A percentile compares a stretch with the other conserved stretches of the same genome.
These are phyloP conservation scores for Pythium pyrilobum DNA, from an alignment of 352 stramenopile genomes.

Conservation along the genomic window DNA sequence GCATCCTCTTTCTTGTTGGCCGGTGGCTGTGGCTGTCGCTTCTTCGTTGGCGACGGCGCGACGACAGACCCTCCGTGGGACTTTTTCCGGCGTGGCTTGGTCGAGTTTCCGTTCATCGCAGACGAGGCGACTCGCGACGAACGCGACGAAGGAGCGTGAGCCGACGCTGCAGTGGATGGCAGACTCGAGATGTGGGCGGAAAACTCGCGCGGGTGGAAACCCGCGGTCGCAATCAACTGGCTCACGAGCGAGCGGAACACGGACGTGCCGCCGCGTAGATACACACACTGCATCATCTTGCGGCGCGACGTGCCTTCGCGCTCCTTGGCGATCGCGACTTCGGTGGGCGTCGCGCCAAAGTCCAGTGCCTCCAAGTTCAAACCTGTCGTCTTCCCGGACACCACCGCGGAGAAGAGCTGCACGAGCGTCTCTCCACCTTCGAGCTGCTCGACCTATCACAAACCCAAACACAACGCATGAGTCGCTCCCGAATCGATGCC, in stretches of 20 bases:
- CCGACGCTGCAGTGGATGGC: no score
- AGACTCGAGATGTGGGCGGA: no score
- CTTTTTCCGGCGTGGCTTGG: neutral
- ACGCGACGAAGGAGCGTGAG: neutral
- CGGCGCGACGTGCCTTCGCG: conserved; percentile 28
- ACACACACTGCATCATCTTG: conserved; percentile 53
- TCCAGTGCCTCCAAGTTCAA: conserved; percentile 48
- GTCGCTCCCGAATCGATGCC: neutral
- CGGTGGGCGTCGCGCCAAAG: conserved; percentile 27
- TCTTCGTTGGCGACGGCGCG: conserved; percentile 4
- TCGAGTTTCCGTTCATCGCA: neutral
- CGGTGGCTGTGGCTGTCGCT: conserved; percentile 11
- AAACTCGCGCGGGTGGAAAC: conserved; percentile 32
- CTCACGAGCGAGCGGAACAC: conserved; percentile 42
- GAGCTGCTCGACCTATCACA: conserved; percentile 39
- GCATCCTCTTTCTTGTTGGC: conserved; percentile 15
- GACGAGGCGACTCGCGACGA: neutral
- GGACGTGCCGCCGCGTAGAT: conserved; percentile 37
- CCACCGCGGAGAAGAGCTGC: conserved; percentile 40
- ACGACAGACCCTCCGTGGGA: neutral
- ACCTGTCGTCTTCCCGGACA: conserved; percentile 29
- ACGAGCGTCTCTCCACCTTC: conserved; percentile 46
- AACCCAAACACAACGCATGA: neutral
- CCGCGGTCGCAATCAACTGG: conserved; percentile 36
- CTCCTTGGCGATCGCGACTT: conserved; percentile 30